Conservation (phyloP, 768 basidiomycete species). For the Sutorius australiensis region DNA sequence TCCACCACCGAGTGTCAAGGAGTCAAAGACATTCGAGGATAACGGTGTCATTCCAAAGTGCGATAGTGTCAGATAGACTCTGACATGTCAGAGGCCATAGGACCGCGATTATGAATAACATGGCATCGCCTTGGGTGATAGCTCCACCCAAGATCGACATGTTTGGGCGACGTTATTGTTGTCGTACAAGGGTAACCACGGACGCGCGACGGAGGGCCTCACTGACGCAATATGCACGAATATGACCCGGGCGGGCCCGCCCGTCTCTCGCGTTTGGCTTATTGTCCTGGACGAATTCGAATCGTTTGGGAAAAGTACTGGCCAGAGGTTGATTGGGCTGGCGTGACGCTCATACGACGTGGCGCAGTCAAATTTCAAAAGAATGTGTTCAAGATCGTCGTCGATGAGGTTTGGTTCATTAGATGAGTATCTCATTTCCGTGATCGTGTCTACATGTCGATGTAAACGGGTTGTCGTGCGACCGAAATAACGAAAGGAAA, state of each 20-base stretch:
- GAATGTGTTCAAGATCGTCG: neutral
- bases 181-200: neutral
- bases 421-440: no score
- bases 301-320: neutral
- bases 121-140: neutral
- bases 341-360: no score
- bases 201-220: constrained; percentile 12
- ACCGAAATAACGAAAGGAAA: no score
- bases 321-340: no score
- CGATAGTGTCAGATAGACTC: neutral
- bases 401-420: neutral
- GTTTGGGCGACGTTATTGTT: neutral
- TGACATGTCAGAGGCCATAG: no score
- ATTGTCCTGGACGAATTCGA: neutral
- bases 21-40: no score
- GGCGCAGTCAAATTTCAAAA: neutral
- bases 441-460: no score
- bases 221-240: neutral
- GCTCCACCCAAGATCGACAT: no score
- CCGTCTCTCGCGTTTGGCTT: no score
- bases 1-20: no score
- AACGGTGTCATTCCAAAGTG: neutral
- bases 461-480: no score
- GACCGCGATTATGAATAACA: neutral
- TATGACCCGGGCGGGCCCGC: no score